phyloP scores from a whole-genome alignment of 768 basidiomycete genomes.

The Collybiopsis luxurians region DNA sequence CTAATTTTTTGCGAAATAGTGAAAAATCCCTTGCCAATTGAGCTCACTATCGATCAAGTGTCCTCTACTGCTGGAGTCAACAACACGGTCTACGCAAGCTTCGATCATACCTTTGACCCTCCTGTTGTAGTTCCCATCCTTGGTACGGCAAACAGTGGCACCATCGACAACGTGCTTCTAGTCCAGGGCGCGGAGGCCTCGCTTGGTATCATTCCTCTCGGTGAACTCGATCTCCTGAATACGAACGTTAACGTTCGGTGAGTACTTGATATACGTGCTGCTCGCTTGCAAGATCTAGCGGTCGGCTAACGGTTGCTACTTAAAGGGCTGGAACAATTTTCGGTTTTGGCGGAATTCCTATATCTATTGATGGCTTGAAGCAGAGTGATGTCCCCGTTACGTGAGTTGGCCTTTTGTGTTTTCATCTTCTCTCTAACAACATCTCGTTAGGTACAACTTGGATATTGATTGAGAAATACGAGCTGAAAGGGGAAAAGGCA shows the following conservation, averaged over 20 bases:
- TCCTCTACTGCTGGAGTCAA: conserved; percentile 46
- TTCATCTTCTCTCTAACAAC: not conserved
- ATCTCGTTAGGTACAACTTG: not conserved
- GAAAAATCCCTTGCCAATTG: conserved; percentile 42
- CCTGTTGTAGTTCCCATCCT: conserved; percentile 50
- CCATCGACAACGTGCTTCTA: conserved; percentile 53
- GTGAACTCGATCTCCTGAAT: conserved; percentile 47
- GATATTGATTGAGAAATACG: not conserved
- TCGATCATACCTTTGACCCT: conserved; percentile 52
- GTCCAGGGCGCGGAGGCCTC: conserved; percentile 47
- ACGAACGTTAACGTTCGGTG: conserved; percentile 38
- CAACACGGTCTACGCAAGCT: conserved; percentile 53
- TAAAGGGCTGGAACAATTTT: conserved; percentile 27
- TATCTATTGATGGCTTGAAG: conserved; percentile 31
- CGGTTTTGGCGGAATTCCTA: conserved; percentile 31
- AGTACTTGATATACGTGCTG: conserved; percentile 9
- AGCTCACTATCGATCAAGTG: conserved; percentile 43
- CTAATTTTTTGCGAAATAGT: too few relatives aligned
- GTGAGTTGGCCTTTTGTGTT: conserved; percentile 19
- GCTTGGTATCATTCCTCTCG: conserved; percentile 52
- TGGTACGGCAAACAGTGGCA: conserved; percentile 56
- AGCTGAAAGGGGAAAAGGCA: too few relatives aligned
- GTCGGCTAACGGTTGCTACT: not conserved
- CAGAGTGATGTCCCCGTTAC: conserved; percentile 33
- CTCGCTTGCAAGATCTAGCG: not conserved